phyloP scores from a whole-genome alignment of 768 basidiomycete genomes.

The Russula foetens region DNA sequence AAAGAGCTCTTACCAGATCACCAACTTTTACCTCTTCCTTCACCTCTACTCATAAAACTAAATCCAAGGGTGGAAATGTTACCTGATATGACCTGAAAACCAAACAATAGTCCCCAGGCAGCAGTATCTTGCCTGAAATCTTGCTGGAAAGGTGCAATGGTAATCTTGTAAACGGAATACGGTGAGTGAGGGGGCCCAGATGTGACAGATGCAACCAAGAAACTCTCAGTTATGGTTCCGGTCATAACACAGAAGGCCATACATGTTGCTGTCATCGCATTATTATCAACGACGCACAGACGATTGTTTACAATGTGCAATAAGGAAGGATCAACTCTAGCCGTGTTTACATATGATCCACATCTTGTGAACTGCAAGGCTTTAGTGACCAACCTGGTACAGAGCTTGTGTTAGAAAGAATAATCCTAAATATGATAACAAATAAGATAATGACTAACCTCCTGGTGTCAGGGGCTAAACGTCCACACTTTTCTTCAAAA shows the following conservation, averaged over 20 bases:
- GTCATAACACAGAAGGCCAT: background rate
- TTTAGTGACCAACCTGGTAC: background rate
- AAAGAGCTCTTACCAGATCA: background rate
- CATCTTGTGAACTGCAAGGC: background rate
- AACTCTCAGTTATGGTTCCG: background rate
- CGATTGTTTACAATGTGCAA: background rate
- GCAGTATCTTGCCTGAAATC: background rate
- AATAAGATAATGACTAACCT: background rate
- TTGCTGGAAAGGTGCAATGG: background rate
- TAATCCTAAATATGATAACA: too few species aligned
- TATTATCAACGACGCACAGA: background rate
- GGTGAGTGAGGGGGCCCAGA: background rate
- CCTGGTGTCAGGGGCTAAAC: background rate
- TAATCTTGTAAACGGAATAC: background rate
- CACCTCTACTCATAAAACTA: background rate
- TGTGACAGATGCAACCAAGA: background rate
- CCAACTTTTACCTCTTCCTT: background rate
- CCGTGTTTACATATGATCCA: background rate
- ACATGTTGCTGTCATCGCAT: too few species aligned
- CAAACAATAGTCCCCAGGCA: background rate
- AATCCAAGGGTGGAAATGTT: background rate
- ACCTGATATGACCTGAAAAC: background rate
- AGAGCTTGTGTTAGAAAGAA: background rate
- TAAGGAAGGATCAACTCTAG: background rate
- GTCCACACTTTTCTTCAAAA: background rate